phyloP scores from a whole-genome alignment of 495 filamentous ascomycete species.

The Tuber borchii region DNA sequence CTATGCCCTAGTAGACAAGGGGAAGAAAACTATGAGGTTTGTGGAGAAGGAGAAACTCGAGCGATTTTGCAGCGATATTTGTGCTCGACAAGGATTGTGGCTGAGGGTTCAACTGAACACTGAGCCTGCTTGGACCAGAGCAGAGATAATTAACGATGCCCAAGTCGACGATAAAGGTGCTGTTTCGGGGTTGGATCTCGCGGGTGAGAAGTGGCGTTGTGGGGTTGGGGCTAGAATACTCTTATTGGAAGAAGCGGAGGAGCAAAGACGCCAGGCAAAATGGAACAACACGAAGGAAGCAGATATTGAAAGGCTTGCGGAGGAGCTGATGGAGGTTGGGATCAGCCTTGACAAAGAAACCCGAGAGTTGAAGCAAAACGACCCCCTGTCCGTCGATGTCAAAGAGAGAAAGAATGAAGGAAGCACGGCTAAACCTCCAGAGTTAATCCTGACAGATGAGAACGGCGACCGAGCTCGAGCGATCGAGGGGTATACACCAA shows the following conservation, averaged over 20 bases:
- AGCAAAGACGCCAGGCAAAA: conserved; percentile 3
- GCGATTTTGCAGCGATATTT: conserved; percentile 79
- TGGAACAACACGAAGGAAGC: conserved; percentile 16
- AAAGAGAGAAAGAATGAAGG: background rate
- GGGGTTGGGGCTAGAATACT: conserved; percentile 13
- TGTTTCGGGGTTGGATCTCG: conserved; percentile 26
- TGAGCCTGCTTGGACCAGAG: conserved; percentile 68
- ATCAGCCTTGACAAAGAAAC: conserved; percentile 43
- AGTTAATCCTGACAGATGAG: conserved; percentile 5
- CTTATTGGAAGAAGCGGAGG: conserved; percentile 28
- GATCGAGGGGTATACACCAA: conserved; percentile 36
- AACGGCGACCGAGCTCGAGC: background rate
- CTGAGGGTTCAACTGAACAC: conserved; percentile 78
- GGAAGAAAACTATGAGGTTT: conserved; percentile 52
- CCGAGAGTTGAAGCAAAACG: background rate
- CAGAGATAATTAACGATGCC: conserved; percentile 50
- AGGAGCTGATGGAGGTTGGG: conserved; percentile 45
- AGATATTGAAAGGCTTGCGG: conserved; percentile 29
- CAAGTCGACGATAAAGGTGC: conserved; percentile 25
- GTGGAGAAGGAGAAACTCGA: conserved; percentile 63
- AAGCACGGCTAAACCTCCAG: background rate
- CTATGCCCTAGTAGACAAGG: conserved; percentile 47
- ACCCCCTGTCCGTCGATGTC: background rate
- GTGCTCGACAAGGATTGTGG: conserved; percentile 70
- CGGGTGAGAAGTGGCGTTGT: conserved; percentile 13